Conservation (phyloP, 305 asterid genomes). For the Ilex paraguariensis region DNA sequence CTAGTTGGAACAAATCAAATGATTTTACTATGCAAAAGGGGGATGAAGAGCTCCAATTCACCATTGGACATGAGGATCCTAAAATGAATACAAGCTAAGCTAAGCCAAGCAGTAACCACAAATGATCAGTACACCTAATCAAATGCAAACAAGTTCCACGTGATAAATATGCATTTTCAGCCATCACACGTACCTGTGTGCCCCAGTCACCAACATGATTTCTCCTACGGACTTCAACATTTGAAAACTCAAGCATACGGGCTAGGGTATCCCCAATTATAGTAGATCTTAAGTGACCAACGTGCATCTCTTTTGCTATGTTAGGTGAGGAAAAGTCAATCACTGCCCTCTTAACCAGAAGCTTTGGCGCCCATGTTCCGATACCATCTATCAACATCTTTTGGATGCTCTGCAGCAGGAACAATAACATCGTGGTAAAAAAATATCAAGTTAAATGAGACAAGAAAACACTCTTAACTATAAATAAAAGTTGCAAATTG, state of each 20-base stretch:
- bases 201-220: conserved; percentile 99
- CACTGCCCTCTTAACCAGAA: conserved; percentile 66
- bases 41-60: too few species aligned
- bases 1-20: too few species aligned
- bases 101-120: too few species aligned
- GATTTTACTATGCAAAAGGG: too few species aligned
- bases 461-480: conserved; percentile 4
- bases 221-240: conserved; percentile 81
- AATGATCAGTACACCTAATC: too few species aligned
- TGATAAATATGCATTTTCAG: too few species aligned
- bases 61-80: too few species aligned
- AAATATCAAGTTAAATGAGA: conserved; percentile 3
- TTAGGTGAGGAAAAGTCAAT: conserved; percentile 97
- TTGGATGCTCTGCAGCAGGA: conserved; percentile 64
- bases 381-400: conserved; percentile 76
- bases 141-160: too few species aligned
- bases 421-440: conserved; percentile 4
- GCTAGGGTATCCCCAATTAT: conserved; percentile 94
- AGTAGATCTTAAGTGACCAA: conserved; percentile 91
- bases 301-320: conserved; percentile 98
- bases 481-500: conserved; percentile 1
- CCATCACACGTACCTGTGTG: conserved; percentile 55
- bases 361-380: conserved; percentile 83
- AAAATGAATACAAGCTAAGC: too few species aligned
- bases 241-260: conserved; percentile 85